Conservation (phyloP, 306 rosid genomes). For the Corylus heterophylla region DNA sequence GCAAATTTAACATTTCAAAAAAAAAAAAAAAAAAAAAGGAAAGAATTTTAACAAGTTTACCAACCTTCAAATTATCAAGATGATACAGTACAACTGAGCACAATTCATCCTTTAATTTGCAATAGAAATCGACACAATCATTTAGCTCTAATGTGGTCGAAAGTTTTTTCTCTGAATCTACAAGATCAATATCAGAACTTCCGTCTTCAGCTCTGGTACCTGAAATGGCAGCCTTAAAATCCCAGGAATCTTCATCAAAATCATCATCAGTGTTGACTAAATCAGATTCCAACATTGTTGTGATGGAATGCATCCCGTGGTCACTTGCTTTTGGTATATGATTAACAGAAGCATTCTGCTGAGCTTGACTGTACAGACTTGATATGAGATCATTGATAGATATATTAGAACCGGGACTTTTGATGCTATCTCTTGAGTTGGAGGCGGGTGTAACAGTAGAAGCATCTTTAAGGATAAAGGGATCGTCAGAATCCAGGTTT, state of each 20-base stretch:
- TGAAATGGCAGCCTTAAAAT: conserved; percentile 66
- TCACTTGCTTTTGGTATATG: conserved; percentile 46
- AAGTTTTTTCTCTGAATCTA: conserved; percentile 31
- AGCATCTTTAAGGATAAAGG: conserved; percentile 42
- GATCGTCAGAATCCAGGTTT: conserved; percentile 46
- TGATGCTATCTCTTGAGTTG: conserved; percentile 30
- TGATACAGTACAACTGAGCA: conserved; percentile 44
- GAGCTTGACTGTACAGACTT: conserved; percentile 76
- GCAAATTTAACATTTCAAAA: conserved; percentile 4
- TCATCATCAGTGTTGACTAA: conserved; percentile 41
- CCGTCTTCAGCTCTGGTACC: conserved; percentile 32
- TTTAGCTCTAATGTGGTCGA: conserved; percentile 39
- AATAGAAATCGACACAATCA: conserved; percentile 61
- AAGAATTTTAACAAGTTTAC: conserved; percentile 25
- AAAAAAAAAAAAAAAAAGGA: conserved; percentile 13
- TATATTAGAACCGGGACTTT: conserved; percentile 43
- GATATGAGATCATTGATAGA: conserved; percentile 73
- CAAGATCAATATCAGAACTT: conserved; percentile 37
- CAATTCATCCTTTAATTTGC: conserved; percentile 65
- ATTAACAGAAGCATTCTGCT: conserved; percentile 43
- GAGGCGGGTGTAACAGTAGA: conserved; percentile 37
- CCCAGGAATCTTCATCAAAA: conserved; percentile 71
- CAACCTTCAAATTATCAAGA: conserved; percentile 70
- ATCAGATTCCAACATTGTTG: conserved; percentile 41
- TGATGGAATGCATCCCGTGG: conserved; percentile 28